Conservation (phyloP, 2,329 filamentous ascomycete species). For the Xylaria polymorpha region DNA sequence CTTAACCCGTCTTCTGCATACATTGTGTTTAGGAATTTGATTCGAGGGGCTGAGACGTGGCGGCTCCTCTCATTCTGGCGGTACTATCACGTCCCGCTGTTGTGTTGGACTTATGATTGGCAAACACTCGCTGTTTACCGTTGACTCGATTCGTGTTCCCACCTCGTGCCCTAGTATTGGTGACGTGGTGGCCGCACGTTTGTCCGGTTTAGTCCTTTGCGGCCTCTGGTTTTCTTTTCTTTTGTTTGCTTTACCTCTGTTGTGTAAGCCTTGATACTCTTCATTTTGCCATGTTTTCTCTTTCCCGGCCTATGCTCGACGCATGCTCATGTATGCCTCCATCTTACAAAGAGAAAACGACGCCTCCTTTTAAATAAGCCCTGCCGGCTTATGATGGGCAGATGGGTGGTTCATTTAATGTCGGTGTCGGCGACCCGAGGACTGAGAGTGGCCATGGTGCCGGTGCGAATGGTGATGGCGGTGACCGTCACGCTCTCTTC, state of each 20-base stretch:
- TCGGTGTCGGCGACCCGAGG: slow-evolving; percentile 49
- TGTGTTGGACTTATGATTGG: slow-evolving; percentile 9
- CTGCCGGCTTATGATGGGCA: neutral
- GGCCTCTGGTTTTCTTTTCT: slow-evolving; percentile 7
- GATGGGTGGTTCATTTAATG: slow-evolving; percentile 36
- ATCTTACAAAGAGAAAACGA: neutral
- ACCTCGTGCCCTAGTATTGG: neutral
- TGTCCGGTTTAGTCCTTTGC: neutral
- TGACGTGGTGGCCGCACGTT: slow-evolving; percentile 4
- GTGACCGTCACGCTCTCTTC: slow-evolving; percentile 58
- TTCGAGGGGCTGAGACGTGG: slow-evolving; percentile 3
- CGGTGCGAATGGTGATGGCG: slow-evolving; percentile 54
- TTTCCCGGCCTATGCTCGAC: neutral
- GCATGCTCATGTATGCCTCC: neutral
- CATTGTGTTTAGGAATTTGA: slow-evolving; percentile 14
- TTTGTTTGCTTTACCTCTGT: neutral
- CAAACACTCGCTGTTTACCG: slow-evolving; percentile 12
- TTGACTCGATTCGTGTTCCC: slow-evolving; percentile 10
- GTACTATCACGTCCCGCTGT: slow-evolving; percentile 1
- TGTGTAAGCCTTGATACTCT: neutral
- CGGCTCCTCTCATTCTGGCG: neutral
- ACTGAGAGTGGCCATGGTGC: slow-evolving; percentile 57
- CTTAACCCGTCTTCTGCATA: slow-evolving; percentile 6
- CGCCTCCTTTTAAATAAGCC: neutral
- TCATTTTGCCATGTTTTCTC: slow-evolving; percentile 4